Evolutionary conservation across 345 rosid genomes (phyloP).

Genomic region (Camelina laxa): DNA sequence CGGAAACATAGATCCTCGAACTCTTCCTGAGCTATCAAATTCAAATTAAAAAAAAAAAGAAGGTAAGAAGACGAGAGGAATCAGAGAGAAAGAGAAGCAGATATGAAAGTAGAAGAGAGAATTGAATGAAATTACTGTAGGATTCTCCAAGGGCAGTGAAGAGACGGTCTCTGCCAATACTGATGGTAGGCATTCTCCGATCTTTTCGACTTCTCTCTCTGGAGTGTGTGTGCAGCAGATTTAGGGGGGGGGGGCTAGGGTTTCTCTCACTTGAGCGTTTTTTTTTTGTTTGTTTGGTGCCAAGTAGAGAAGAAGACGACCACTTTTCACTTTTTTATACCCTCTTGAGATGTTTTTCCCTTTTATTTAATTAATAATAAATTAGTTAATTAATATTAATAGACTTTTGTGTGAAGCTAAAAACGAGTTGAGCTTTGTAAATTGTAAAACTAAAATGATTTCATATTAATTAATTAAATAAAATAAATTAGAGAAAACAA

Average conservation of each 20-base stretch:
- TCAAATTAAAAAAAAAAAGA: too few species aligned
- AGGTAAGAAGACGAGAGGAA: not conserved
- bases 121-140: constrained; percentile 56
- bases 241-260: constrained; percentile 16
- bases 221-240: not conserved
- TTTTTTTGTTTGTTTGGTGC: too few species aligned
- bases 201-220: too few species aligned
- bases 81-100: not conserved
- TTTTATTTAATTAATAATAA: too few species aligned
- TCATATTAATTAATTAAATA: constrained; percentile 1
- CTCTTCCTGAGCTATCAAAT: constrained; percentile 64
- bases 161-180: constrained; percentile 82
- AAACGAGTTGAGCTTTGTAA: too few species aligned
- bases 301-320: too few species aligned
- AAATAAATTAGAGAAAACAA: not conserved
- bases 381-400: too few species aligned
- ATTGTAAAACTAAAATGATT: not conserved
- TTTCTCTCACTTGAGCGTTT: not conserved
- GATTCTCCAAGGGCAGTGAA: constrained; percentile 66
- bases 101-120: not conserved
- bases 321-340: too few species aligned
- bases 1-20: constrained; percentile 89
- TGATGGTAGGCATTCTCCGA: constrained; percentile 71
- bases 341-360: too few species aligned
- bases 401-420: too few species aligned